Base-by-base conservation (phyloP, 768 basidiomycete genomes). In the Calvatia gigantea region DNA sequence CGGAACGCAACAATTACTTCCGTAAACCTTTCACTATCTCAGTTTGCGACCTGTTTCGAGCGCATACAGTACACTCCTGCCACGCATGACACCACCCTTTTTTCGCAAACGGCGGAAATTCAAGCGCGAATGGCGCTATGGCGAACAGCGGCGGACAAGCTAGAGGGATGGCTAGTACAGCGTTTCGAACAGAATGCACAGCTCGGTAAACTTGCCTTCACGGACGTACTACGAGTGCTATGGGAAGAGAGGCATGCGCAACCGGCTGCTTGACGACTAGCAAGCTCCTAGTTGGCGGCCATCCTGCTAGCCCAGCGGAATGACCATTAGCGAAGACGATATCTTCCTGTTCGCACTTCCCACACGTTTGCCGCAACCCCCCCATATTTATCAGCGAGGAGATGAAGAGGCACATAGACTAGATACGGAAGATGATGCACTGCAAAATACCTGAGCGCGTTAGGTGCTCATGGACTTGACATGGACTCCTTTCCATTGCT, bases 141-240 rank as follows among this genome's bases (percentile, higher is more conserved):
- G 90, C 78, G 89, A 64, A 82, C 81, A 31, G 83, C 91, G 45
- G 89, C 92, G 6, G 87, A 92, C 69, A 81, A 83, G 60, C 75
- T 98, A 37, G 95, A 98, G 74, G 77, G 75, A 62, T 94, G 89
- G 84, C 82, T 94, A 50, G 85, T 87, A 23, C 85, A 94, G 70
- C 81, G 94, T 56, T 97, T 98, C 62, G 87, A 91, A 69, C 87
- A 92, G 68, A 98, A 98, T 65, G 95, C 95, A 2, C 89, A 88
- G 46, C 73, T 89, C 31, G 95, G 95, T 51, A 91, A 94, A 69
- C 73, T 86, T 50, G 95, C 88, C 21, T 95, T 98, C 70, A 90
- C 92, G 41, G 90, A 93, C 65, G 94, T 98, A 28, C 70, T 97
- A 60, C 77, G 87, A 63, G 80, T 80, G 58, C 68, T 95, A 67